Evolutionary conservation across 2,329 filamentous ascomycete genomes (phyloP).

Genomic region (Fusarium mexicanum): DNA sequence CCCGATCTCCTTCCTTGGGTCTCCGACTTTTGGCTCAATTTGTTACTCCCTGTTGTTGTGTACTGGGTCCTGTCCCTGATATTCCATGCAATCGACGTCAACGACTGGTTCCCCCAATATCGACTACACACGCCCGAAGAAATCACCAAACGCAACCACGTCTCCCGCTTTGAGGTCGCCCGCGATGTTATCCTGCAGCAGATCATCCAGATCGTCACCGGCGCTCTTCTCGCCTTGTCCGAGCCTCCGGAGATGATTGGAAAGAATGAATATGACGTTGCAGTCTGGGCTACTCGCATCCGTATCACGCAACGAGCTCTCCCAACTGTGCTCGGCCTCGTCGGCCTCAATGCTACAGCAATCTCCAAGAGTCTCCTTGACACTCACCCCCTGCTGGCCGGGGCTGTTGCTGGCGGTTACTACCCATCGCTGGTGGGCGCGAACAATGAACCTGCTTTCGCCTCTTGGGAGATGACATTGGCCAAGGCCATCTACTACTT

Average conservation of each 20-base stretch:
- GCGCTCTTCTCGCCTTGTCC: slow-evolving; percentile 72
- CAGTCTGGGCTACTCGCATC: slow-evolving; percentile 87
- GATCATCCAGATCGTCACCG: slow-evolving; percentile 82
- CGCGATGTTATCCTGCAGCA: slow-evolving; percentile 94
- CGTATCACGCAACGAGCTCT: slow-evolving; percentile 82
- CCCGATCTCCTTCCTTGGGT: slow-evolving; percentile 79
- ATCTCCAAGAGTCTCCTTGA: slow-evolving; percentile 79
- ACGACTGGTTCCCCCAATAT: slow-evolving; percentile 89
- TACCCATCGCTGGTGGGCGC: slow-evolving; percentile 77
- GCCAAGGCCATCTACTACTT: slow-evolving; percentile 85
- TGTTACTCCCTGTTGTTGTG: slow-evolving; percentile 79
- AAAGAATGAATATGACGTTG: slow-evolving; percentile 84
- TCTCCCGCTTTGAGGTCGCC: slow-evolving; percentile 83
- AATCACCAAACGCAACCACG: slow-evolving; percentile 86
- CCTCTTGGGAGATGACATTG: slow-evolving; percentile 79
- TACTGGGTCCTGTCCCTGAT: slow-evolving; percentile 90
- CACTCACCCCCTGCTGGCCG: slow-evolving; percentile 78
- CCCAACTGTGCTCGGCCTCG: slow-evolving; percentile 72
- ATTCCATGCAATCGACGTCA: slow-evolving; percentile 88
- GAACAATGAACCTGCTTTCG: slow-evolving; percentile 76
- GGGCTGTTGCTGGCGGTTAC: slow-evolving; percentile 79
- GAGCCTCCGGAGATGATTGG: slow-evolving; percentile 80
- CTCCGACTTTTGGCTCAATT: slow-evolving; percentile 81
- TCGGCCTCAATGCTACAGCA: slow-evolving; percentile 80
- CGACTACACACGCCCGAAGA: slow-evolving; percentile 95